Percentiles rank a stretch among this genome's conserved stretches.
Evolutionary conservation across 257 asterid species (phyloP).

Genomic region (Solanum appendiculatum): DNA sequence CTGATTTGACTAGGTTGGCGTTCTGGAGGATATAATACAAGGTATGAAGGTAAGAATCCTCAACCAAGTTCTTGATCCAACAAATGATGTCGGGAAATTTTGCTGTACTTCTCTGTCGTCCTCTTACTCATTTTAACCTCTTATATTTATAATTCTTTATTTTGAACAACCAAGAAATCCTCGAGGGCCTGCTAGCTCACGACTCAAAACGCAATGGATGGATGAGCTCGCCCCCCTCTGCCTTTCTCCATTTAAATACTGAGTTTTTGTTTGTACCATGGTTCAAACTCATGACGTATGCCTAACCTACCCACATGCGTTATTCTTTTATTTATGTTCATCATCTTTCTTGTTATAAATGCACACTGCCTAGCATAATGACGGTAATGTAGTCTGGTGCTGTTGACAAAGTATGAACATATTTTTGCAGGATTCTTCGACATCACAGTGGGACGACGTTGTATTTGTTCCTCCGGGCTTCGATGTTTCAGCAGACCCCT

Average conservation of each 20-base stretch:
- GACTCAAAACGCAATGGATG: neutral
- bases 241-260: neutral
- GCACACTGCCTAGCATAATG: too few relatives aligned
- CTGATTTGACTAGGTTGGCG: conserved; percentile 50
- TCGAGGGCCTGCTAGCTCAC: neutral
- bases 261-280: neutral
- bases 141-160: neutral
- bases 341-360: too few relatives aligned
- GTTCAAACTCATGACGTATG: too few relatives aligned
- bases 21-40: conserved; percentile 71
- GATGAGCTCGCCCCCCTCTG: neutral
- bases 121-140: neutral
- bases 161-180: neutral
- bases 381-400: neutral
- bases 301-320: too few relatives aligned
- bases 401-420: neutral
- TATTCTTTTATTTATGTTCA: too few relatives aligned
- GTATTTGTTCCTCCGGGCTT: conserved; percentile 91
- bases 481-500: conserved; percentile 52
- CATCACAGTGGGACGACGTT: conserved; percentile 65
- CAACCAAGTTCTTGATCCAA: neutral
- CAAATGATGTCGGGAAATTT: neutral
- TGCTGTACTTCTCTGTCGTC: neutral
- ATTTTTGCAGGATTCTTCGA: conserved; percentile 52
- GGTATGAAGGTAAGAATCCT: conserved; percentile 72